Evolutionary conservation across 2,329 filamentous ascomycete genomes (phyloP), one percentile per base, ranked within the genome.

Genomic region (Xylaria hypoxylon): DNA sequence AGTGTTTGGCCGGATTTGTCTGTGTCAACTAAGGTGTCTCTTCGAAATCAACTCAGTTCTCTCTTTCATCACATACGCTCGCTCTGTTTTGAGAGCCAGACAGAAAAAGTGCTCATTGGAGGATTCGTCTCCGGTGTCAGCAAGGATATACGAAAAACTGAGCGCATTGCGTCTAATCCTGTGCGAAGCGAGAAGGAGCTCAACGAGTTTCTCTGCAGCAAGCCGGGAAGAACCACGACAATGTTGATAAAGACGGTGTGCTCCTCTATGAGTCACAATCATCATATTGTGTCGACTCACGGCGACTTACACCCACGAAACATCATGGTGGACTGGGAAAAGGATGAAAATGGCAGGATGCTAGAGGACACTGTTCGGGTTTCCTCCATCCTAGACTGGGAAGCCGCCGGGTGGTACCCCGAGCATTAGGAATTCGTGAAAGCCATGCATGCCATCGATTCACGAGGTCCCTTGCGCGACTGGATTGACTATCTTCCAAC

Each of bases 401-500:
- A 58, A 47, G n/a, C 22, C 42, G 42, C 24, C n/a, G 40, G 55
- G 42, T 48, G 55, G 55, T 58, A 58, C 40, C 55, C 33, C 33
- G 33, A 35, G 33, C 33, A 35, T 35, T 35, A 42, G 55, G 55
- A 58, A 47, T 58, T 45, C 26, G 40, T 58, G 55, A 58, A 47
- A 48, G 52, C 52, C 52, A 44, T 56, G 52, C 35, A 42, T 17
- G 19, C 52, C 33, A 24, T 28, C 35, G 52, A 42, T 19, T 31
- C 24, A 17, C 35, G 38, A 44, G 52, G 52, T 24, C 52, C 52
- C n/a, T 28, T 56, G 35, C 35, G 35, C 22, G 52, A 56, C 52
- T 56, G 52, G 52, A 31, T 42, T 44, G 35, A 56, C 35, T 56
- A 44, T 56, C 38, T 56, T 28, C 52, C 52, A 42, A 56, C 52